Conservation (phyloP, 2,329 filamentous ascomycete genomes). For the Cercospora berteroae region DNA sequence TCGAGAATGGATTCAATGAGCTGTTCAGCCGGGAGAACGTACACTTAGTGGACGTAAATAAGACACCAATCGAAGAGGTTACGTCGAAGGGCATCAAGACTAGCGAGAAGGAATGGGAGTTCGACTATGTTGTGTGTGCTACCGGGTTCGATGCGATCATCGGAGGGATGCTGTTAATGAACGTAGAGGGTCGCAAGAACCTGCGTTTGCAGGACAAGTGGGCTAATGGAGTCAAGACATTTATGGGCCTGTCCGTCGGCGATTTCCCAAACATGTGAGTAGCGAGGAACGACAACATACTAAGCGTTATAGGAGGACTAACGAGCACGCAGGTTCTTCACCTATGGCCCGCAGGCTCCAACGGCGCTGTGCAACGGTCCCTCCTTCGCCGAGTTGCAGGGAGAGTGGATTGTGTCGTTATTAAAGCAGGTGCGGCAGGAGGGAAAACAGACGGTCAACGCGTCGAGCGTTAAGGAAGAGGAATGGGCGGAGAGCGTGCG, state of each 20-base stretch:
- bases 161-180: conserved; percentile 37
- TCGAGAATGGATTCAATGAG: conserved; percentile 50
- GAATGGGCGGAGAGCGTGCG: conserved; percentile 34
- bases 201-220: conserved; percentile 20
- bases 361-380: conserved; percentile 44
- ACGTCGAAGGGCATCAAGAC: conserved; percentile 40
- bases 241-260: conserved; percentile 36
- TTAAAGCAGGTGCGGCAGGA: conserved; percentile 23
- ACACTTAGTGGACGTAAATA: conserved; percentile 43
- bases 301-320: neutral
- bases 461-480: conserved; percentile 30
- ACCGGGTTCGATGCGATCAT: conserved; percentile 44
- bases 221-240: conserved; percentile 37
- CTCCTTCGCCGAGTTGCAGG: conserved; percentile 39
- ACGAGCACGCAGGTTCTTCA: conserved; percentile 29
- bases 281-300: neutral
- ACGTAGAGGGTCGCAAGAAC: conserved; percentile 40
- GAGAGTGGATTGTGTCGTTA: conserved; percentile 34
- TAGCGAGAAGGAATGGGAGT: conserved; percentile 39
- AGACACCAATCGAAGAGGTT: conserved; percentile 43
- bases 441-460: conserved; percentile 28
- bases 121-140: conserved; percentile 43
- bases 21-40: conserved; percentile 44
- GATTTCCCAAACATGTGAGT: conserved; percentile 36
- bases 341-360: conserved; percentile 44